A percentile compares a stretch with the other conserved stretches of the same genome.
Evolutionary conservation across 345 rosid species (phyloP).

Genomic region (Psidium guajava): DNA sequence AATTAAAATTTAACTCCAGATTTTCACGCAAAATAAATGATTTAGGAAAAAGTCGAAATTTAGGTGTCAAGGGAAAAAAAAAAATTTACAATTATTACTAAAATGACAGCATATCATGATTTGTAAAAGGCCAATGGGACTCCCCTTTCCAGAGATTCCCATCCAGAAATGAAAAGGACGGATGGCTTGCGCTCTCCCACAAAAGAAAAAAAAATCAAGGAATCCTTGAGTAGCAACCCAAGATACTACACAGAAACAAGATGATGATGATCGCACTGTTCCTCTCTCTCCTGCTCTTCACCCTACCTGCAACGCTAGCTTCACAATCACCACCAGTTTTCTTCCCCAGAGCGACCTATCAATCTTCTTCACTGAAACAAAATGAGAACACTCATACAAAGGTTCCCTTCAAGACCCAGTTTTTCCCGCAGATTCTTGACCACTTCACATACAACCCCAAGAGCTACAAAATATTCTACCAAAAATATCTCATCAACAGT

Average conservation of each 20-base stretch:
- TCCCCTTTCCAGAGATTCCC: not conserved
- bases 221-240: not conserved
- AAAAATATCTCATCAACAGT: constrained; percentile 57
- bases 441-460: constrained; percentile 55
- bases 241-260: not conserved
- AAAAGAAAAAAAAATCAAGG: not conserved
- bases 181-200: not conserved
- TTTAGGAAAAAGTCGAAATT: no score
- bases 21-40: no score
- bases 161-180: not conserved
- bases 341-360: constrained; percentile 15
- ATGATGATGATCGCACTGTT: constrained; percentile 3
- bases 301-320: not conserved
- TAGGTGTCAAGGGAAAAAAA: not conserved
- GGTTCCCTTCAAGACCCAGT: constrained; percentile 32
- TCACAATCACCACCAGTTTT: constrained; percentile 14
- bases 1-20: no score
- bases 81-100: not conserved
- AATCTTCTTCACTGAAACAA: constrained; percentile 15
- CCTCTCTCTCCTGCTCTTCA: constrained; percentile 7
- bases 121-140: not conserved
- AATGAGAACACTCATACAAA: constrained; percentile 7
- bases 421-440: constrained; percentile 65
- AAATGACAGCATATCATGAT: not conserved
- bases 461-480: constrained; percentile 47